Percentiles rank a stretch among this genome's conserved stretches.
phyloP scores from a whole-genome alignment of 371 early-diverging fungal species.

The Lichtheimia corymbifera region DNA sequence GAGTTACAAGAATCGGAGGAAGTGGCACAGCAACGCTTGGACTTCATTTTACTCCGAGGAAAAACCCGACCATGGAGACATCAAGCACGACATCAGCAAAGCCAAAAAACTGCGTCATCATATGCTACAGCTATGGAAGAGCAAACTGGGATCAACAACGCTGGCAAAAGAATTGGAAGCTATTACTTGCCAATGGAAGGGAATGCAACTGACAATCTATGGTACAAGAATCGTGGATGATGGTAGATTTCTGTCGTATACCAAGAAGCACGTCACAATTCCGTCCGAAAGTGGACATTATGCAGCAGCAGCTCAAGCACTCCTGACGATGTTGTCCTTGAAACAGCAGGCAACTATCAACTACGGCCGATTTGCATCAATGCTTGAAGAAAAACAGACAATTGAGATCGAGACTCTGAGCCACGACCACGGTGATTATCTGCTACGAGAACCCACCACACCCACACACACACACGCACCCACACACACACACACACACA shows the following conservation, averaged over 20 bases:
- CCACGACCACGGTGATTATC: no score
- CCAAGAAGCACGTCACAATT: not conserved
- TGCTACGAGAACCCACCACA: no score
- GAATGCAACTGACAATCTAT: not conserved
- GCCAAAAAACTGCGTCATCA: not conserved
- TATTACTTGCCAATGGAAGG: slow-evolving; percentile 9
- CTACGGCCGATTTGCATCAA: not conserved
- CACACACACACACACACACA: no score
- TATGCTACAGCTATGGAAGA: slow-evolving; percentile 9
- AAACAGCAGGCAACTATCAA: slow-evolving; percentile 4
- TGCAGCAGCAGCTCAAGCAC: not conserved
- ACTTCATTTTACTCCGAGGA: slow-evolving; percentile 7
- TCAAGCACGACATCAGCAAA: not conserved
- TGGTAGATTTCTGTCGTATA: not conserved
- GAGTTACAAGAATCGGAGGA: not conserved
- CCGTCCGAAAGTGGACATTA: not conserved
- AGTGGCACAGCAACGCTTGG: not conserved
- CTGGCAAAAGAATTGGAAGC: slow-evolving; percentile 3
- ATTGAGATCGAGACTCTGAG: no score
- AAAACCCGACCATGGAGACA: not conserved
- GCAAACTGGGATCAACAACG: not conserved
- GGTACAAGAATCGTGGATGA: not conserved
- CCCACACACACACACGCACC: no score
- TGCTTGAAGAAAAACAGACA: not conserved
- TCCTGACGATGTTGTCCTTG: not conserved